phyloP scores from a whole-genome alignment of 441 rosid genomes.

The Oxalis stricta region DNA sequence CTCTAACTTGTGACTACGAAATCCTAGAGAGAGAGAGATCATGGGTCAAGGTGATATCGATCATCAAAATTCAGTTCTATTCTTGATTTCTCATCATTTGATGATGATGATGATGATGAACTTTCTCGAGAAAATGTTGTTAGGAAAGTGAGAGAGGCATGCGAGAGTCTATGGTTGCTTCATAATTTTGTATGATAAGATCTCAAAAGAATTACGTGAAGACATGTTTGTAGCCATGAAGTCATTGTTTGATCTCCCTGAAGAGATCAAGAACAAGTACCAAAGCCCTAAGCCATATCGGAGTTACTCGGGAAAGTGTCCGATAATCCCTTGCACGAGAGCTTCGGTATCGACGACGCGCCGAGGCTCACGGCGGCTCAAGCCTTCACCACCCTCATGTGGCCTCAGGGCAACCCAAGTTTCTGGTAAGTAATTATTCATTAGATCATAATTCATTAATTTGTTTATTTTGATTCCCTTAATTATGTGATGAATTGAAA shows the following conservation, averaged over 20 bases:
- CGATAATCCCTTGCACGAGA: constrained; percentile 19
- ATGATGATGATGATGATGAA: too few species aligned
- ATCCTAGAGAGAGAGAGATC: too few species aligned
- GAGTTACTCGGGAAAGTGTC: constrained; percentile 17
- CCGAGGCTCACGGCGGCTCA: constrained; percentile 4
- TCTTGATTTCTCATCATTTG: too few species aligned
- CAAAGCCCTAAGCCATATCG: constrained; percentile 22
- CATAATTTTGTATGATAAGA: constrained; percentile 7
- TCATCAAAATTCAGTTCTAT: too few species aligned
- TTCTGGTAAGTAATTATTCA: constrained; percentile 18
- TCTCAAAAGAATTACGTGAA: constrained; percentile 7
- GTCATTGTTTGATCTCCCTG: constrained; percentile 28
- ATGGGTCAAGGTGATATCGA: too few species aligned
- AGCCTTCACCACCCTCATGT: constrained; percentile 27
- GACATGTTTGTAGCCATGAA: constrained; percentile 15
- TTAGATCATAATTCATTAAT: neutral
- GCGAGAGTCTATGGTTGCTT: constrained; percentile 31
- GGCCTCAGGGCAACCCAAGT: constrained; percentile 27
- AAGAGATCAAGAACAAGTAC: constrained; percentile 23
- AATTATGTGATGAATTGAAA: neutral
- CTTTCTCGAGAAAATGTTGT: constrained; percentile 12
- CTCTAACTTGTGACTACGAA: too few species aligned
- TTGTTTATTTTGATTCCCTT: neutral
- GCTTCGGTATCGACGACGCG: constrained; percentile 30
- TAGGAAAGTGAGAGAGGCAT: constrained; percentile 22